These are phyloP conservation scores for Fusarium sp. DNA, from an alignment of 2,329 filamentous ascomycete species.

Conservation along the genomic window DNA sequence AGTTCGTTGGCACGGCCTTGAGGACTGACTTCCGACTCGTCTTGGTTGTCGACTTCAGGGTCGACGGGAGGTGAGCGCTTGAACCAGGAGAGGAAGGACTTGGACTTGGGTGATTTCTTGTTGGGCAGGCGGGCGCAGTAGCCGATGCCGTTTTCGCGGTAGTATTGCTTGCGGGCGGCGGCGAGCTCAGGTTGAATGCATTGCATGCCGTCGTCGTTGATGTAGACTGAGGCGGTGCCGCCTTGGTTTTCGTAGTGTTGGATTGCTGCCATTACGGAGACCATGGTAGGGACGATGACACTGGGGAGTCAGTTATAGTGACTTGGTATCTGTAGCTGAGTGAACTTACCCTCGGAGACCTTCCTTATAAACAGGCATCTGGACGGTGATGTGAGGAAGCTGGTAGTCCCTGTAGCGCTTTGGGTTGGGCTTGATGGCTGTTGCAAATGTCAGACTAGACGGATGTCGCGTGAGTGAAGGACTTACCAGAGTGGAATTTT, in stretches of 20 bases:
- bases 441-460: not conserved
- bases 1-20: conserved; percentile 49
- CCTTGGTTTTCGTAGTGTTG: conserved; percentile 68
- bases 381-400: conserved; percentile 55
- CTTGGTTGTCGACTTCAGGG: conserved; percentile 47
- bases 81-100: conserved; percentile 51
- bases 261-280: conserved; percentile 65
- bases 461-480: not conserved
- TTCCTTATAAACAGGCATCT: conserved; percentile 58
- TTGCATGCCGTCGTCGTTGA: conserved; percentile 76
- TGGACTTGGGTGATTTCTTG: conserved; percentile 40
- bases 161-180: conserved; percentile 61
- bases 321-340: too few relatives aligned
- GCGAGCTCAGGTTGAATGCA: conserved; percentile 61
- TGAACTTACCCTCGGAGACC: conserved; percentile 34
- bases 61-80: conserved; percentile 30
- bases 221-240: conserved; percentile 73
- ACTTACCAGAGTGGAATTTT: conserved; percentile 38
- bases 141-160: conserved; percentile 66
- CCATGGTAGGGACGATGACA: conserved; percentile 64
- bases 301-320: not conserved
- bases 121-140: conserved; percentile 63
- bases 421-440: conserved; percentile 41
- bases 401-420: conserved; percentile 47
- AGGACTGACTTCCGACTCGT: conserved; percentile 50